Conservation (phyloP, 495 filamentous ascomycete genomes). For the Oleoguttula mirabilis region DNA sequence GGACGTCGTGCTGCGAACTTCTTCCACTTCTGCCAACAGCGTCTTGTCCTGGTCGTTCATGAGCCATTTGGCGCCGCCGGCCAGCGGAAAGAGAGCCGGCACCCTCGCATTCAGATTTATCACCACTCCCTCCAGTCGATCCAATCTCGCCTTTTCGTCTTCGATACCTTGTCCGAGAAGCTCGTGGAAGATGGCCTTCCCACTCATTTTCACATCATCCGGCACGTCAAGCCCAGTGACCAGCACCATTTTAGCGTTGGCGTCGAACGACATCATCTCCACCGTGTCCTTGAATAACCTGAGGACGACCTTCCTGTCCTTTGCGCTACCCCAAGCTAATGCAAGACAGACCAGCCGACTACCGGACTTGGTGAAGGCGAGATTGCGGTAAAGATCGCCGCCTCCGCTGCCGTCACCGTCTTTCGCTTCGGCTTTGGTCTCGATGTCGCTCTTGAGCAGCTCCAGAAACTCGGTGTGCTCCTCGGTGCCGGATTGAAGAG, state of each 20-base stretch:
- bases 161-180: conserved; percentile 43
- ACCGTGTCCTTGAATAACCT: conserved; percentile 77
- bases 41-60: conserved; percentile 52
- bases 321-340: conserved; percentile 72
- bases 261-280: conserved; percentile 67
- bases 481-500: conserved; percentile 56
- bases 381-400: conserved; percentile 77
- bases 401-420: conserved; percentile 39
- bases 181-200: conserved; percentile 74
- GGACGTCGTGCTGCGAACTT: conserved; percentile 36
- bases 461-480: conserved; percentile 83
- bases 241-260: conserved; percentile 66
- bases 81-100: conserved; percentile 73
- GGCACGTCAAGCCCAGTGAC: conserved; percentile 78
- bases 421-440: conserved; percentile 22
- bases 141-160: conserved; percentile 3
- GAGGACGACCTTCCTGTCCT: conserved; percentile 81
- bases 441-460: conserved; percentile 65
- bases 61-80: conserved; percentile 56
- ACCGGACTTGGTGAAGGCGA: conserved; percentile 89
- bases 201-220: conserved; percentile 82
- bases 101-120: conserved; percentile 63
- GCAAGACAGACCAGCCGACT: conserved; percentile 67
- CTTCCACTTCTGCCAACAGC: conserved; percentile 60
- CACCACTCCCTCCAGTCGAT: conserved; percentile 41